Conservation (phyloP, 331 rosid species). For the Malus hybrid region DNA sequence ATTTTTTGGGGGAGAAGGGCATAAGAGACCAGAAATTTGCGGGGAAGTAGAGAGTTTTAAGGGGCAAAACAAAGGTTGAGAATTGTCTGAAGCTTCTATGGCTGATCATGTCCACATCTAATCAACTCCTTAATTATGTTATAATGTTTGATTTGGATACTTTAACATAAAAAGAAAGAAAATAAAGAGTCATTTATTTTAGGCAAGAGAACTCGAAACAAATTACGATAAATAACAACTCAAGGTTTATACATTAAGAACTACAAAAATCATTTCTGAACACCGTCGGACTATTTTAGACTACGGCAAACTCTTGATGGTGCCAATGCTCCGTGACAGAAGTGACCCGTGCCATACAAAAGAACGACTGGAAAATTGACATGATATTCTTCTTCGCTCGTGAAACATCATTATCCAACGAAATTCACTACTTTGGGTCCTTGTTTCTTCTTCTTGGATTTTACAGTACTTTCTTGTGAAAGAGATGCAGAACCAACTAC, state of each 20-base stretch:
- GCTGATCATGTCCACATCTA: slow-evolving; percentile 22
- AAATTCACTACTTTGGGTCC: slow-evolving; percentile 75
- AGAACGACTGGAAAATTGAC: not conserved
- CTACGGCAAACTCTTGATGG: not conserved
- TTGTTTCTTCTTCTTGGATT: slow-evolving; percentile 56
- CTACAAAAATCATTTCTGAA: not conserved
- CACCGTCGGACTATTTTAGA: not conserved
- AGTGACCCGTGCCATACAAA: not conserved
- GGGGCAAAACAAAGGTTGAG: slow-evolving; percentile 57
- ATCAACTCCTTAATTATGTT: not conserved
- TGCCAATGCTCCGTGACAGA: not conserved
- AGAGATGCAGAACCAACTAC: slow-evolving; percentile 17
- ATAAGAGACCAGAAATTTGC: slow-evolving; percentile 35
- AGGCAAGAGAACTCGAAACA: not conserved
- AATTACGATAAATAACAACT: not conserved
- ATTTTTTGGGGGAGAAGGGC: slow-evolving; percentile 24
- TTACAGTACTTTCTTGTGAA: slow-evolving; percentile 21
- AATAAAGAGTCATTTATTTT: no score
- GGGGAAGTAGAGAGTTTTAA: slow-evolving; percentile 48
- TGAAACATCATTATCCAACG: slow-evolving; percentile 19
- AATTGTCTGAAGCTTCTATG: slow-evolving; percentile 24
- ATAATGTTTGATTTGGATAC: no score
- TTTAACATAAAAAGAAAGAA: no score
- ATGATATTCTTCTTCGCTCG: not conserved
- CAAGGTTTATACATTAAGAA: not conserved